Evolutionary conservation across 1,284 basidiomycete genomes (phyloP).

Genomic region (Boletellus sp.): DNA sequence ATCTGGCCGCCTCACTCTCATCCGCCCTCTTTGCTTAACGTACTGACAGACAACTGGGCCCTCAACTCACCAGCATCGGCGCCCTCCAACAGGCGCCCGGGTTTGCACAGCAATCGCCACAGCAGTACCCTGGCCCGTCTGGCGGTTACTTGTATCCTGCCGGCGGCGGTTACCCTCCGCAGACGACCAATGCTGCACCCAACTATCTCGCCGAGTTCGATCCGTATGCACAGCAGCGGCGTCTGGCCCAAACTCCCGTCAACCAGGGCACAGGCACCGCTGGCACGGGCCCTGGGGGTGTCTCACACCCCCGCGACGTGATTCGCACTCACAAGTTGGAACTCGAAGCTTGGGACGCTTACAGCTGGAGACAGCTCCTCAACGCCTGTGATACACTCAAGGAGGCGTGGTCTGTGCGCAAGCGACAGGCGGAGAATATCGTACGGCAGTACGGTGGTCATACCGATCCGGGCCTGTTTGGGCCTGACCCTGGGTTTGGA

Average conservation of each 20-base stretch:
- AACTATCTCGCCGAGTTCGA: conserved; percentile 51
- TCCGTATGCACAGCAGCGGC: conserved; percentile 39
- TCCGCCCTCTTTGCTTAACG: background rate
- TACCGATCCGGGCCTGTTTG: conserved; percentile 24
- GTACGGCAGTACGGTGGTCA: conserved; percentile 39
- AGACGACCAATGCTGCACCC: conserved; percentile 35
- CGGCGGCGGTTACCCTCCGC: conserved; percentile 14
- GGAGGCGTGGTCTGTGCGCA: conserved; percentile 48
- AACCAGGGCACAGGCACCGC: conserved; percentile 5
- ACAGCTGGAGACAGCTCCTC: conserved; percentile 58
- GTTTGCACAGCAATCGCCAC: conserved; percentile 28
- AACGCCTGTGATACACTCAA: conserved; percentile 50
- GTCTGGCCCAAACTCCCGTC: conserved; percentile 2
- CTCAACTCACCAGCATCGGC: conserved; percentile 23
- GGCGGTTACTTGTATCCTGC: conserved; percentile 17
- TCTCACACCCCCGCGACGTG: conserved; percentile 52
- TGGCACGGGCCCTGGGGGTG: conserved; percentile 26
- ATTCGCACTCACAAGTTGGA: conserved; percentile 51
- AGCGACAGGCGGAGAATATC: conserved; percentile 42
- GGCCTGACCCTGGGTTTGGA: conserved; percentile 25
- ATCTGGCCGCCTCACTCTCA: conserved; percentile 2
- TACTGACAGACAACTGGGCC: conserved; percentile 17
- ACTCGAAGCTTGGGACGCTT: conserved; percentile 56
- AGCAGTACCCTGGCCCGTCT: conserved; percentile 22
- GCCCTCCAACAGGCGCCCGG: conserved; percentile 28